Conservation (phyloP, 768 basidiomycete species). For the Lyophyllum shimeji region DNA sequence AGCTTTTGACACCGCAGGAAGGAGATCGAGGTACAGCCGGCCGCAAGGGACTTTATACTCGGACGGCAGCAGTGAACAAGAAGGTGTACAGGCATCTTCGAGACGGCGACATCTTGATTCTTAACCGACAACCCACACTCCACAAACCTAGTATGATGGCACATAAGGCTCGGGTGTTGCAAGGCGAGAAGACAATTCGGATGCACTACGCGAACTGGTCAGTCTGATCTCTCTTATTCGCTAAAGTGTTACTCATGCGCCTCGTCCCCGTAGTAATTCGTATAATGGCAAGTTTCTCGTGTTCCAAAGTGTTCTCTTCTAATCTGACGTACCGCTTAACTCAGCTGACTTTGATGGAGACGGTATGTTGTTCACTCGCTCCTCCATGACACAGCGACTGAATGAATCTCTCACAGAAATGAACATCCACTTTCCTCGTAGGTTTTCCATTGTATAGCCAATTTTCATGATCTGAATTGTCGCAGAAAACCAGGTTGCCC, state of each 20-base stretch:
- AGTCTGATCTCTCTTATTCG: constrained; percentile 23
- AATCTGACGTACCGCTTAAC: constrained; percentile 1
- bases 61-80: constrained; percentile 84
- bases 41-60: constrained; percentile 65
- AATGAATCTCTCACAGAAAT: constrained; percentile 66
- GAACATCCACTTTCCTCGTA: constrained; percentile 99
- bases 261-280: constrained; percentile 68
- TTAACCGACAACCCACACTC: constrained; percentile 97
- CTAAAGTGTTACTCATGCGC: constrained; percentile 14
- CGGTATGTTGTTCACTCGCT: constrained; percentile 41
- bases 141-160: constrained; percentile 99
- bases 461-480: not conserved
- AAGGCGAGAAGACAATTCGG: constrained; percentile 97
- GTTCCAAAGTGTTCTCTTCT: not conserved
- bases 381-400: constrained; percentile 12
- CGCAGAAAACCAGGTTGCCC: constrained; percentile 90
- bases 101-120: constrained; percentile 92
- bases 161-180: constrained; percentile 87
- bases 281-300: constrained; percentile 74
- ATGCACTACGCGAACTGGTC: constrained; percentile 99
- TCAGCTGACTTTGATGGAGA: constrained; percentile 92
- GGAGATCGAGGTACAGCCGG: constrained; percentile 50
- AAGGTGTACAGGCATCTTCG: constrained; percentile 95
- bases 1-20: constrained; percentile 89
- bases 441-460: constrained; percentile 28